Evolutionary conservation across 495 filamentous ascomycete species (phyloP).

Genomic region (Venustampulla echinocandica): DNA sequence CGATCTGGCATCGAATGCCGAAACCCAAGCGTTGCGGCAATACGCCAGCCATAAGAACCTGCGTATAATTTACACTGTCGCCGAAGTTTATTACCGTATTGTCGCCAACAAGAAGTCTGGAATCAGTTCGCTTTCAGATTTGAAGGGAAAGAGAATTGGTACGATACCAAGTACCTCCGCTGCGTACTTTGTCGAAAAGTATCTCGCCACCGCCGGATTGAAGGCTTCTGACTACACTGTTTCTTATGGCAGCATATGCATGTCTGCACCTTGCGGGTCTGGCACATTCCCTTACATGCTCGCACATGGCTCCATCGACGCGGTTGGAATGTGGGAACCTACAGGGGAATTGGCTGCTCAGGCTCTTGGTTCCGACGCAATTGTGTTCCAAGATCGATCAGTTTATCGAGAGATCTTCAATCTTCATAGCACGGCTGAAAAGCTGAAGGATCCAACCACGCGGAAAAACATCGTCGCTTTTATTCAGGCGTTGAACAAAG

Average conservation of each 20-base stretch:
- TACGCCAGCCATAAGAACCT: slow-evolving; percentile 31
- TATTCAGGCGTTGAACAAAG: slow-evolving; percentile 30
- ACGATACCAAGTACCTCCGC: slow-evolving; percentile 31
- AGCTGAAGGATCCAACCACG: slow-evolving; percentile 26
- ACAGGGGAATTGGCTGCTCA: slow-evolving; percentile 31
- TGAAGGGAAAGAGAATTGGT: slow-evolving; percentile 37
- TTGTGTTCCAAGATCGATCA: slow-evolving; percentile 30
- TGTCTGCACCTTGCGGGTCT: slow-evolving; percentile 30
- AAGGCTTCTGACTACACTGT: slow-evolving; percentile 26
- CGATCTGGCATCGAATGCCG: slow-evolving; percentile 35
- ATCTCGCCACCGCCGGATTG: slow-evolving; percentile 28
- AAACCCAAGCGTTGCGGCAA: slow-evolving; percentile 36
- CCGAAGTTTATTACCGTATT: slow-evolving; percentile 35
- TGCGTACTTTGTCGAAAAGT: slow-evolving; percentile 31
- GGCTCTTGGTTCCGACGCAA: slow-evolving; percentile 23
- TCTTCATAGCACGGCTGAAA: slow-evolving; percentile 32
- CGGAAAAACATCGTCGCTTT: slow-evolving; percentile 33
- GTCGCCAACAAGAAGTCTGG: slow-evolving; percentile 31
- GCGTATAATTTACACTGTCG: slow-evolving; percentile 34
- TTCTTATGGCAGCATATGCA: slow-evolving; percentile 29
- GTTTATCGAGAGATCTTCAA: slow-evolving; percentile 38
- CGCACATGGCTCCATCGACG: slow-evolving; percentile 27
- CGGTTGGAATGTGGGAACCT: slow-evolving; percentile 38
- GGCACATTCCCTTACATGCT: slow-evolving; percentile 33
- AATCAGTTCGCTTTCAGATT: slow-evolving; percentile 27